Conservation (phyloP, 2,329 filamentous ascomycete species). For the Talaromyces atroroseus region DNA sequence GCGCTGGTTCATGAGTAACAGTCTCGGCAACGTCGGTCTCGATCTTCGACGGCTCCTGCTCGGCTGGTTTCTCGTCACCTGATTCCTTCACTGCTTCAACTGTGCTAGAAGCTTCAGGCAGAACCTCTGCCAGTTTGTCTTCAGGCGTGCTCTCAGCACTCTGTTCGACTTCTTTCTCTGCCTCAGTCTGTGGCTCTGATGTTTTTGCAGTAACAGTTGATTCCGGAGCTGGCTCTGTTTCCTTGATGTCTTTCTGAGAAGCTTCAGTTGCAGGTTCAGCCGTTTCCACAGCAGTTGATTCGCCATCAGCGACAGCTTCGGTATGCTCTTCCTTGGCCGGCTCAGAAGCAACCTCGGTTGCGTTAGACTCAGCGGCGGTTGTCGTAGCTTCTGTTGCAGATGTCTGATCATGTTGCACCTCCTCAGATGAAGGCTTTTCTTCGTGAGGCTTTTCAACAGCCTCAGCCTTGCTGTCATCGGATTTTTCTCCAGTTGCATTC, state of each 20-base stretch:
- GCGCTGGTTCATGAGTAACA: constrained; percentile 12
- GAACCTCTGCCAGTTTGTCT: neutral
- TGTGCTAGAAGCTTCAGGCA: neutral
- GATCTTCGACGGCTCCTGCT: constrained; percentile 7
- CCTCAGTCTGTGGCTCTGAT: neutral
- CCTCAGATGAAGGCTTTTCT: neutral
- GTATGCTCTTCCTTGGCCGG: neutral
- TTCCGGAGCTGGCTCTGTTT: neutral
- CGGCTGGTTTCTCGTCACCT: neutral
- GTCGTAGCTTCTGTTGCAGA: neutral
- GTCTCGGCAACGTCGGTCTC: constrained; percentile 13
- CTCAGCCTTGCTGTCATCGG: constrained; percentile 1
- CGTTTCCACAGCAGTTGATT: neutral
- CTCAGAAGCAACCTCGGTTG: constrained; percentile 4
- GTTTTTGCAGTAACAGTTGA: neutral
- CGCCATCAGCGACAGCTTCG: neutral
- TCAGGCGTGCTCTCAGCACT: neutral
- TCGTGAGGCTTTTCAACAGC: neutral
- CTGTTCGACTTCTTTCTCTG: neutral
- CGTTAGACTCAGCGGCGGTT: neutral
- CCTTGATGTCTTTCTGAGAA: neutral
- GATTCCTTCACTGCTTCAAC: neutral
- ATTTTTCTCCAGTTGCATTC: neutral
- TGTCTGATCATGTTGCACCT: neutral
- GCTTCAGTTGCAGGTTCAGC: neutral